Percentiles rank a stretch among this genome's conserved stretches.
phyloP scores from a whole-genome alignment of 345 rosid genomes.

The Gossypium bickii region DNA sequence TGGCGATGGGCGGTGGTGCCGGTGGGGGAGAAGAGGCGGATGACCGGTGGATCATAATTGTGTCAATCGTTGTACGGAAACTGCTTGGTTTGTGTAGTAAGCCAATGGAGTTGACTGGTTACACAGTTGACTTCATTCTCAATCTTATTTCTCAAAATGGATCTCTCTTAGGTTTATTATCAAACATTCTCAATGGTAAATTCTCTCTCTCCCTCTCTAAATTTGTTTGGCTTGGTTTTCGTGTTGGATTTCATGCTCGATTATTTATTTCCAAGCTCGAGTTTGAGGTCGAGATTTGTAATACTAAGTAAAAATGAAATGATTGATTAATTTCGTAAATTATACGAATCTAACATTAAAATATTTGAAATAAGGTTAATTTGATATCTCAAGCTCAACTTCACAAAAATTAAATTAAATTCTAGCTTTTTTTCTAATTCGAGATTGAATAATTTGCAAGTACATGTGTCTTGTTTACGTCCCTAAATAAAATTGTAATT shows the following conservation, averaged over 20 bases:
- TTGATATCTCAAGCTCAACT: too few species aligned
- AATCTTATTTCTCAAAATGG: slow-evolving; percentile 58
- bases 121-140: slow-evolving; percentile 51
- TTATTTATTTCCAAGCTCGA: too few species aligned
- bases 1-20: background rate
- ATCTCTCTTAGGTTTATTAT: slow-evolving; percentile 46
- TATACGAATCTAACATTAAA: too few species aligned
- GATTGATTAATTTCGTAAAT: too few species aligned
- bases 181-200: slow-evolving; percentile 44
- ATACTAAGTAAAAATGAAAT: too few species aligned
- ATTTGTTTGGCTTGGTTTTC: background rate
- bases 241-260: background rate
- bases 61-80: slow-evolving; percentile 54
- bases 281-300: too few species aligned
- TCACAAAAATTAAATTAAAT: too few species aligned
- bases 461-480: too few species aligned
- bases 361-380: too few species aligned
- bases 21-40: slow-evolving; percentile 29
- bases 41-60: slow-evolving; percentile 53
- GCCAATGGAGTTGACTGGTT: slow-evolving; percentile 67
- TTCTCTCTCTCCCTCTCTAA: background rate
- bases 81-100: slow-evolving; percentile 38
- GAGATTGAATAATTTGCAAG: too few species aligned
- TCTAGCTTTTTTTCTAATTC: too few species aligned
- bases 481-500: too few species aligned